Base-by-base conservation (phyloP, 805 yeast genomes). In the Starmerella kuoi region DNA sequence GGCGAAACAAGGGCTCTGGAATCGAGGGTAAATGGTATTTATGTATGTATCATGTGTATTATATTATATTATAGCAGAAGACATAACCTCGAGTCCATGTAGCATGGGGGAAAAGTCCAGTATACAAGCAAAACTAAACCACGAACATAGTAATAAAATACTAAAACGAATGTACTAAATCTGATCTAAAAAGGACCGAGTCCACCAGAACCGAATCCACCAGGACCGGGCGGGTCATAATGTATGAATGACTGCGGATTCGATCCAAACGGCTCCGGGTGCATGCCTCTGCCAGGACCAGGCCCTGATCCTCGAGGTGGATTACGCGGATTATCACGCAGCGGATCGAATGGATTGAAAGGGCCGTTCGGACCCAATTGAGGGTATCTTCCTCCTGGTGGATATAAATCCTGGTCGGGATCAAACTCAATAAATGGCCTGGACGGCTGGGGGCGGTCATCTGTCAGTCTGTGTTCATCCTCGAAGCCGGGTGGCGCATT, bases 401-500 rank as follows among this genome's bases (percentile, higher is more conserved):
- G 70, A 33, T 58, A 50, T 24, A 64, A 41, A 39, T 65, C 70
- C 17, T 49, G 50, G 19, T 58, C 58, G 22, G 69, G 70, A 33
- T 61, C 55, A 5, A 57, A 54, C n/a, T 22, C 27, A 2, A 47
- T 11, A 18, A 27, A 2, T 1, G 48, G 48, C 9, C 42, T 44
- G 6, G 14, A 23, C 15, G 17, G 25, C 14, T 12, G 20, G 20
- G 25, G 45, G 9, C 12, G 38, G 37, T 6, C 14, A 17, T 7
- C 22, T 8, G 35, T 38, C 34, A 61, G 46, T 35, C 60, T 59
- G 40, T 58, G 57, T 43, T 65, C 69, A 49, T 69, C 72, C 32
- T 70, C 74, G 48, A 69, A 64, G 5, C 63, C 67, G 1, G 69
- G 69, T 5, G 64, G 63, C 2, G 52, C 53, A 4, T 55, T 54